A percentile compares a stretch with the other conserved stretches of the same genome.
Evolutionary conservation across 2,329 filamentous ascomycete species (phyloP).

Genomic region (Nothophoma quercina): DNA sequence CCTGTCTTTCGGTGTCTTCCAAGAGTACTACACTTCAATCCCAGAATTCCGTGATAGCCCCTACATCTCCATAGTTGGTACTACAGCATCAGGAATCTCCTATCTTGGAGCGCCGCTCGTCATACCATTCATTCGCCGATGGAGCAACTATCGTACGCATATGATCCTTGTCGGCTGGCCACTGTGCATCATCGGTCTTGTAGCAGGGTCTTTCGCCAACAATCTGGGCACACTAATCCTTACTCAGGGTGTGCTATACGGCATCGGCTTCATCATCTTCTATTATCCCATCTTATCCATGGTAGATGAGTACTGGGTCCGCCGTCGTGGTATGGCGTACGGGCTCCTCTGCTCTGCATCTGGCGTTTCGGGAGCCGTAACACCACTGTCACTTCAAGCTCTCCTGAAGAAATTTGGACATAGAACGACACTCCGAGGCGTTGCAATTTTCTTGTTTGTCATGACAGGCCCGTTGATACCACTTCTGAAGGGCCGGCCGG

Average conservation of each 20-base stretch:
- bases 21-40: slow-evolving; percentile 27
- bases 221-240: slow-evolving; percentile 39
- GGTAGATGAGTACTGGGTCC: slow-evolving; percentile 61
- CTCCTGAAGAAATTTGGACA: slow-evolving; percentile 50
- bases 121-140: slow-evolving; percentile 41
- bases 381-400: slow-evolving; percentile 52
- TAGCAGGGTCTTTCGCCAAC: slow-evolving; percentile 44
- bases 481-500: slow-evolving; percentile 50
- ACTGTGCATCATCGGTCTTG: slow-evolving; percentile 38
- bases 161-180: slow-evolving; percentile 43
- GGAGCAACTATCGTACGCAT: slow-evolving; percentile 36
- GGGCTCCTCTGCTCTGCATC: slow-evolving; percentile 55
- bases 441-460: slow-evolving; percentile 45
- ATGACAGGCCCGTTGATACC: slow-evolving; percentile 41
- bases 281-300: slow-evolving; percentile 56
- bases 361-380: slow-evolving; percentile 52
- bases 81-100: slow-evolving; percentile 48
- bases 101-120: slow-evolving; percentile 54
- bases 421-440: slow-evolving; percentile 50
- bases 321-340: slow-evolving; percentile 58
- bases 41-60: slow-evolving; percentile 18
- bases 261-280: slow-evolving; percentile 56
- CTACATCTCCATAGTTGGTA: slow-evolving; percentile 28
- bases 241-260: slow-evolving; percentile 50
- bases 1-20: slow-evolving; percentile 35